These are phyloP conservation scores for Macroventuria anomochaeta DNA, from an alignment of 2,329 filamentous ascomycete genomes.

Conservation along the genomic window DNA sequence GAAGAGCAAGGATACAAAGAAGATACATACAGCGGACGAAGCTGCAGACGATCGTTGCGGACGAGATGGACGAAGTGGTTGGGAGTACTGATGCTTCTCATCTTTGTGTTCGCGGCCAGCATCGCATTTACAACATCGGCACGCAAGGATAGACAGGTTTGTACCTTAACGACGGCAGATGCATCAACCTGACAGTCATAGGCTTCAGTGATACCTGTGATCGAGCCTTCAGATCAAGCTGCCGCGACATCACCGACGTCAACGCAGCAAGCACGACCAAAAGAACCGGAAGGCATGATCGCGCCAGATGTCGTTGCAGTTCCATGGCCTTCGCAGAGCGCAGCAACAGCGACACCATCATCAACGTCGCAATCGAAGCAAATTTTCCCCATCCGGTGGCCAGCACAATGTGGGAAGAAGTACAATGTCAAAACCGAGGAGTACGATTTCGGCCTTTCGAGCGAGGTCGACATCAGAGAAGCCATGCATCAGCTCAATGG, in stretches of 20 bases:
- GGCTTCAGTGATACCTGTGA: neutral
- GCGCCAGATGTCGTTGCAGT: slow-evolving; percentile 9
- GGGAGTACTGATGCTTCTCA: slow-evolving; percentile 26
- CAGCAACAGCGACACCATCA: slow-evolving; percentile 15
- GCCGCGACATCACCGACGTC: slow-evolving; percentile 17
- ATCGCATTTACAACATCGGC: slow-evolving; percentile 26
- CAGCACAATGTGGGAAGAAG: slow-evolving; percentile 40
- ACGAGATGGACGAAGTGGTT: slow-evolving; percentile 33
- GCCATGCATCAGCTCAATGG: slow-evolving; percentile 41
- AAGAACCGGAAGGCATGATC: slow-evolving; percentile 10
- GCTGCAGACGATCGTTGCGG: slow-evolving; percentile 28
- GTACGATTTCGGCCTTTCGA: slow-evolving; percentile 34
- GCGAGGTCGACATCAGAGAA: slow-evolving; percentile 38
- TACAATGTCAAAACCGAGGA: slow-evolving; percentile 44
- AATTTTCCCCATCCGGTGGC: slow-evolving; percentile 46
- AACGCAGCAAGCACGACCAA: neutral
- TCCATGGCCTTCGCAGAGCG: slow-evolving; percentile 24
- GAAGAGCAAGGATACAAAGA: slow-evolving; percentile 34
- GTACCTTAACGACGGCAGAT: neutral
- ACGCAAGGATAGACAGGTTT: slow-evolving; percentile 29
- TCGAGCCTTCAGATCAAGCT: slow-evolving; percentile 22
- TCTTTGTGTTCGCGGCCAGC: slow-evolving; percentile 33
- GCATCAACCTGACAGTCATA: neutral
- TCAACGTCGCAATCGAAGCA: slow-evolving; percentile 20
- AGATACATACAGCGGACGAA: slow-evolving; percentile 28